Evolutionary conservation across 805 yeast species (phyloP), one percentile per base, ranked within the genome.

Genomic region (Saccharomycopsis sp.): DNA sequence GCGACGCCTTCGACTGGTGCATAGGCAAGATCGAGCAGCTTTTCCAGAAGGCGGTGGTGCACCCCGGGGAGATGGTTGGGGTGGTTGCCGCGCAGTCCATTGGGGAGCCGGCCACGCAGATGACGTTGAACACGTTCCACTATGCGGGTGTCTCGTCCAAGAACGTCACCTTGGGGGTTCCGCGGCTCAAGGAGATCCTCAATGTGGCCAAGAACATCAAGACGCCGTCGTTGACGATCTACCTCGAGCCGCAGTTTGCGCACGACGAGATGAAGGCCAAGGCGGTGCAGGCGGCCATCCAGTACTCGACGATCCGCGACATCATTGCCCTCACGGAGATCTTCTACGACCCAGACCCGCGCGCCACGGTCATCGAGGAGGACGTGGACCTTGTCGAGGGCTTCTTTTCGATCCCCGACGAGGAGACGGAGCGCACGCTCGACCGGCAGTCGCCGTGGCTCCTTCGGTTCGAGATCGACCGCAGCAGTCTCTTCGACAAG

Each of bases 181-280:
- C 97, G 61, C 95, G 97, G 80, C 81, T 91, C 72, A 91, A 91
- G 82, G 98, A 91, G 77, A 94, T 94, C 82, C 81, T 94, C 73
- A 92, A 92, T 71, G 99, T 94, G 64, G 99, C 99, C 9, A 94
- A 94, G 77, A 92, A 89, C 67, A 91, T 94, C 79, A 94, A 92
- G 75, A 94, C 99, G n/a, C 99, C 99, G n/a, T 95, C 97, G 14
- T 78, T 92, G 70, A 91, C 97, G 8, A 97, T 92, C n/a, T 94
- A 91, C 70, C 76, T 94, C 70, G 79, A 89, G 52, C 84, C 85
- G 3, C 92, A 83, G 47, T 79, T 85, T 62, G 91, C 97, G 3
- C 79, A 81, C 52, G 97, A 94, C 66, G 92, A 91, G 72, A 97
- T 91, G 71, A 84, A 79, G 73, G 98, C 99, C 9, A 94, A 94